phyloP scores from a whole-genome alignment of 768 basidiomycete genomes.

The Boletus subcaerulescens region DNA sequence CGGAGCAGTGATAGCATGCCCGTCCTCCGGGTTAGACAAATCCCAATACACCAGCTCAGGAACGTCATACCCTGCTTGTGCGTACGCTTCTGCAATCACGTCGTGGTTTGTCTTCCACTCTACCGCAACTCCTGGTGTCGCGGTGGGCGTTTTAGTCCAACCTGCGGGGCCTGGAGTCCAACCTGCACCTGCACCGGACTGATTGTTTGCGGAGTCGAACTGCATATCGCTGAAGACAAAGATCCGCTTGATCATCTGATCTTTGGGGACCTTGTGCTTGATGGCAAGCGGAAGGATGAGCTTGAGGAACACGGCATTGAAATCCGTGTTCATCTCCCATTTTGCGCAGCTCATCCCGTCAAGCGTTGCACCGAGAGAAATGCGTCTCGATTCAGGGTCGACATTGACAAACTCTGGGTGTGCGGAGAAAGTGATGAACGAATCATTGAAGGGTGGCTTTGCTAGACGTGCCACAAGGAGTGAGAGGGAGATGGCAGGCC shows the following conservation, averaged over 20 bases:
- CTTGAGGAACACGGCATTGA: constrained; percentile 57
- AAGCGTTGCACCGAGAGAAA: constrained; percentile 38
- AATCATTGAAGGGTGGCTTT: constrained; percentile 58
- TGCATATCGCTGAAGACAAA: constrained; percentile 83
- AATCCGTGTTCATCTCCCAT: constrained; percentile 63
- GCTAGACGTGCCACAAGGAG: constrained; percentile 62
- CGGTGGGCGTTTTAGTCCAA: too few relatives aligned
- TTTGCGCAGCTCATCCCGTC: constrained; percentile 30
- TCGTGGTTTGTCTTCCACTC: constrained; percentile 66
- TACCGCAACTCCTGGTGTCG: neutral
- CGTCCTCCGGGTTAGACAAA: constrained; percentile 31
- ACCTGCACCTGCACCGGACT: too few relatives aligned
- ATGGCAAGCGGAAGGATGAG: constrained; percentile 62
- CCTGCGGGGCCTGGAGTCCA: too few relatives aligned
- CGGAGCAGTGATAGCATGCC: constrained; percentile 38
- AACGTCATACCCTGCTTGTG: constrained; percentile 62
- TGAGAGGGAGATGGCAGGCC: constrained; percentile 62
- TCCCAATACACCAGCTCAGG: constrained; percentile 78
- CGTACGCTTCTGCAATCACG: constrained; percentile 50
- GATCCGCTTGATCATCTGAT: constrained; percentile 73
- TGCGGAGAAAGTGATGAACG: constrained; percentile 67
- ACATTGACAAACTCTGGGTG: constrained; percentile 49
- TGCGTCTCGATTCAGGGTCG: constrained; percentile 33
- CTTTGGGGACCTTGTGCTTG: constrained; percentile 51
- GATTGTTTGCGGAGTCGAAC: constrained; percentile 43